Evolutionary conservation across 1,139 yeast genomes (phyloP), one percentile per base, ranked within the genome.

Genomic region (Suhomyces bribrorum): DNA sequence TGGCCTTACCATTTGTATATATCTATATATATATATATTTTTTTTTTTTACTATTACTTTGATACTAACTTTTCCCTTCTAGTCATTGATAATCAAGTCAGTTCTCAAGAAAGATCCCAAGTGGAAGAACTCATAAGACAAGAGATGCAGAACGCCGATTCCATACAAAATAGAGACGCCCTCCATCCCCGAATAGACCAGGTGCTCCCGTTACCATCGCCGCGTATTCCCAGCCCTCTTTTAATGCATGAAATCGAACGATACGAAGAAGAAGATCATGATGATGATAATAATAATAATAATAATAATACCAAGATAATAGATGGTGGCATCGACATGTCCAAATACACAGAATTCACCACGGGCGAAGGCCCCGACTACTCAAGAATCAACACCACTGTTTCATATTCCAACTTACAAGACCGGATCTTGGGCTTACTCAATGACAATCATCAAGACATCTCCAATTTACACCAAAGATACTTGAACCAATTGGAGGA

Each of bases 131-230:
- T 68, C 33, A 57, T 70, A 7, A 48, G 37, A 23, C 36, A 34
- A 7, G 41, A 40, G 14, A 31, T 41, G n/a, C 43, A 41, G 11
- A 31, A 25, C 14, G 22, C 31, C 22, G 25, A 33, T 28, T 5
- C 35, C 26, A 6, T 3, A 29, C 24, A 14, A 15, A 4, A 11
- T n/a, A 30, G n/a, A 25, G 14, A 17, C 13, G n/a, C 25, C 13
- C 38, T 59, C 28, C 73, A 66, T 47, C 72, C 71, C 1, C 23
- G 48, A 32, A 66, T 64, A 4, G 57, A 61, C 29, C 51, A 50
- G 15, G 37, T 64, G 16, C 50, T 62, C 11, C 68, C 69, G 1
- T 40, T 61, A 9, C 47, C 54, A 13, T 20, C 38, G 5, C 38
- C 31, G 5, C 14, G 37, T 20, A 30, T 30, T 1, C 38, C 38